Evolutionary conservation across 2,329 filamentous ascomycete genomes (phyloP).

Genomic region (Ophiostoma novo-ulmi): DNA sequence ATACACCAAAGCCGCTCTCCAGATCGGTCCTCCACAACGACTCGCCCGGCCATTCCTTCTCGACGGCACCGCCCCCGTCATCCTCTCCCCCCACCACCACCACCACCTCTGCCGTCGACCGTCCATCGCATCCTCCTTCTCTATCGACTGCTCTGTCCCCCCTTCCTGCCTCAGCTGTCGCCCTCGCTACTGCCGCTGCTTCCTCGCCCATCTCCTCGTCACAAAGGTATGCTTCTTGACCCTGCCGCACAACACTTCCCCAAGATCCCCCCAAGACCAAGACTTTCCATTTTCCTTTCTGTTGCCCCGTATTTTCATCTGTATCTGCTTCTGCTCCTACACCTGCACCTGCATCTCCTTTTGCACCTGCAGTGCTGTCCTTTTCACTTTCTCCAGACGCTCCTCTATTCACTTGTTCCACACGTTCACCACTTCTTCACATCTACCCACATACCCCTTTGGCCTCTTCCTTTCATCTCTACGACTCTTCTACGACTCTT

Average conservation of each 20-base stretch:
- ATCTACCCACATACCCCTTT: background rate
- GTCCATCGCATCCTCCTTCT: background rate
- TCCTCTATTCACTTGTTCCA: background rate
- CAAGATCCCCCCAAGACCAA: background rate
- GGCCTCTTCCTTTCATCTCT: background rate
- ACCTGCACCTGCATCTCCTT: background rate
- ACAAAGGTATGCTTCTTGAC: slow-evolving; percentile 4
- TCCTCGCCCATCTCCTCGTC: background rate
- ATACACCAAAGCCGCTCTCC: slow-evolving; percentile 44
- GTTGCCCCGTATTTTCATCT: background rate
- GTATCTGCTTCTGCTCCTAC: background rate
- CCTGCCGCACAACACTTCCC: background rate
- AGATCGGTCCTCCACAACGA: slow-evolving; percentile 52
- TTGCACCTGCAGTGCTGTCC: background rate
- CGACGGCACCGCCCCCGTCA: slow-evolving; percentile 17
- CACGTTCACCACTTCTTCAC: background rate
- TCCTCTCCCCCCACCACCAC: background rate
- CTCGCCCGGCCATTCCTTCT: slow-evolving; percentile 19
- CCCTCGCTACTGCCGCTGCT: background rate
- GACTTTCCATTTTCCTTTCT: background rate
- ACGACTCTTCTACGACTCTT: background rate
- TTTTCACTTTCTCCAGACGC: background rate
- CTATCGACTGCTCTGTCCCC: background rate
- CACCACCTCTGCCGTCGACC: background rate
- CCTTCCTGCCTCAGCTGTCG: background rate